phyloP scores from a whole-genome alignment of 306 rosid genomes.

The Prunus salicina region DNA sequence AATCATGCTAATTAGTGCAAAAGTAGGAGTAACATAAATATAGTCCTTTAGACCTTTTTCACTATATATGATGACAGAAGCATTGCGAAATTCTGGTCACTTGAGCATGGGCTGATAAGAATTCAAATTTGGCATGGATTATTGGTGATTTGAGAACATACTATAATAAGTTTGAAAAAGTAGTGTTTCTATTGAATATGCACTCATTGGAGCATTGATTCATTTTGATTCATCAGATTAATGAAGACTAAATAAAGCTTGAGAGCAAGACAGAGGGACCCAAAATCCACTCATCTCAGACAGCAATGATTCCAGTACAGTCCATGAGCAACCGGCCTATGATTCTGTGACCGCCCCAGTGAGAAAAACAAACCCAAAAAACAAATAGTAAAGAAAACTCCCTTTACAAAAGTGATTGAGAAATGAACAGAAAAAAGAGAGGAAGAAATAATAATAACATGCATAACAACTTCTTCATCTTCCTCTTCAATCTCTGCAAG shows the following conservation, averaged over 20 bases:
- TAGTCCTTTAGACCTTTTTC: not conserved
- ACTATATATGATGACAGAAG: not conserved
- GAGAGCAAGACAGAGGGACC: constrained; percentile 20
- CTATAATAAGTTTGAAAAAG: not conserved
- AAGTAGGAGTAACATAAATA: not conserved
- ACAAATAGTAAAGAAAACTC: too few species aligned
- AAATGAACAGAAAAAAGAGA: too few species aligned
- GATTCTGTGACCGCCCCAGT: constrained; percentile 24
- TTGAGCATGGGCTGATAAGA: not conserved
- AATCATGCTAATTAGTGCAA: constrained; percentile 21
- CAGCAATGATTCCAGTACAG: constrained; percentile 23
- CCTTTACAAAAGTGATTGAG: not conserved
- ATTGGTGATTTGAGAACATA: not conserved
- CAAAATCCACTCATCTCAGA: constrained; percentile 35
- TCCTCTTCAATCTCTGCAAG: not conserved
- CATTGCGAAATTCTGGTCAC: not conserved
- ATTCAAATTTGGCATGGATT: not conserved
- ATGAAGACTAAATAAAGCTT: not conserved
- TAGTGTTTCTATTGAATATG: constrained; percentile 10
- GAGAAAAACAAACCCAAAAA: not conserved
- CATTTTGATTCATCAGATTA: constrained; percentile 21
- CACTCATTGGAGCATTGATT: constrained; percentile 43
- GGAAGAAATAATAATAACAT: not conserved
- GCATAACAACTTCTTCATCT: constrained; percentile 22
- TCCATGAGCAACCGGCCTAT: constrained; percentile 28